Conservation (phyloP, 2,329 filamentous ascomycete species). For the Talaromyces sp. region DNA sequence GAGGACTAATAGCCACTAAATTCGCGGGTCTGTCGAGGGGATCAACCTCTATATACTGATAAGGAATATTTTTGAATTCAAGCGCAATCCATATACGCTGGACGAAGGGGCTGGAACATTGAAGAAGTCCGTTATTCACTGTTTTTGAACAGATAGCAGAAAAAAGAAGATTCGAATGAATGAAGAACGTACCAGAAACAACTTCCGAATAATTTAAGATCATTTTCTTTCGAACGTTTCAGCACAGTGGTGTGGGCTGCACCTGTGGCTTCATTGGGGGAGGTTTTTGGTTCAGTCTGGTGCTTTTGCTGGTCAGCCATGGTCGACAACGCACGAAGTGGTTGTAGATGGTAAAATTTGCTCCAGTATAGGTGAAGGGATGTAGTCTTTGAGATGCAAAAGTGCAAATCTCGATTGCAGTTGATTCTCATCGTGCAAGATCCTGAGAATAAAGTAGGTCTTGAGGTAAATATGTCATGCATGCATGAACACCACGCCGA, state of each 20-base stretch:
- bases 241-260: conserved; percentile 63
- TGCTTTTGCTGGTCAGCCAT: conserved; percentile 40
- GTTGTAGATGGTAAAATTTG: neutral
- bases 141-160: conserved; percentile 15
- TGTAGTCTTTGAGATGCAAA: neutral
- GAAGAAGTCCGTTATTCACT: conserved; percentile 5
- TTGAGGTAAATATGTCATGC: conserved; percentile 3
- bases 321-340: conserved; percentile 18
- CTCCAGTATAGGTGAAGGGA: neutral
- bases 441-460: neutral
- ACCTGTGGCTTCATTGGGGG: conserved; percentile 68
- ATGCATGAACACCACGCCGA: conserved; percentile 3
- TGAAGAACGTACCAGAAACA: conserved; percentile 66
- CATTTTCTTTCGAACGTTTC: conserved; percentile 63
- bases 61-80: conserved; percentile 69
- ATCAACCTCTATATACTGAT: conserved; percentile 83
- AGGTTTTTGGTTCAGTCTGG: conserved; percentile 56
- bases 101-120: conserved; percentile 64
- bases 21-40: conserved; percentile 63
- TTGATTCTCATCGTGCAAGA: no score
- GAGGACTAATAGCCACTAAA: conserved; percentile 69
- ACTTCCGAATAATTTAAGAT: conserved; percentile 72
- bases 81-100: conserved; percentile 87
- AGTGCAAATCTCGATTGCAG: neutral
- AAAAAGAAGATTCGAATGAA: no score